Evolutionary conservation across 371 early-diverging fungal species (phyloP), one percentile per base, ranked within the genome.

Genomic region (Rhizopus sp.): DNA sequence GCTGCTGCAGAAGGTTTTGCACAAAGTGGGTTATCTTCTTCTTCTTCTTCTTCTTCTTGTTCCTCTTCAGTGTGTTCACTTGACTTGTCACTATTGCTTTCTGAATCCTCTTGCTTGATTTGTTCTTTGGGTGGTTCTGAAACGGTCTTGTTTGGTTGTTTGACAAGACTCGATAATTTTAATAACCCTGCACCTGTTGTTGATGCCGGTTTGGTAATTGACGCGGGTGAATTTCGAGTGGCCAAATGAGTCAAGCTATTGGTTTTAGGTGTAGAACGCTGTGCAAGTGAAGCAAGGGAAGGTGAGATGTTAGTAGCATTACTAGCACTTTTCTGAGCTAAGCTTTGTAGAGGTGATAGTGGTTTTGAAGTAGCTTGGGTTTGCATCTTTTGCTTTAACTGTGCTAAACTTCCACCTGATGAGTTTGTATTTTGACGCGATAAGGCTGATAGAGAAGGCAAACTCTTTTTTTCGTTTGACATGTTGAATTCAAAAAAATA

Each of bases 1-100:
- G 84, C 82, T 9, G 79, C 77, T 7, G 64, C 50, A 10, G 83
- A 83, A 7, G 83, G 82, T 35, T 68, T 62, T 12, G 80, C 80
- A 42, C 66, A 66, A 8, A 79, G 45, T 42, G 77, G 72, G 31
- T 62, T 53, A 0, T 34, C 13, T 12, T 16, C 23, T 15, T 53
- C n/a, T 7, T 39, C n/a, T n/a, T n/a, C n/a, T n/a, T n/a, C 3
- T 32, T 51, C 40, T 33, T 59, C 51, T 34, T 48, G 37, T 29
- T 47, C 9, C n/a, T 53, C 38, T 17, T 48, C 33, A 4, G 16
- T 4, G 10, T 48, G 7, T 38, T 33, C 9, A n/a, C 31, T 53
- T 55, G 15, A 16, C 37, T 23, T 35, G 48, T 44, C 13, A 30
- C 15, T 8, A 35, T 50, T 16, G 41, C 38, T 2, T 30, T 35